These are phyloP conservation scores for Pestalotiopsis fici DNA, from an alignment of 2,329 filamentous ascomycete genomes.

Conservation along the genomic window DNA sequence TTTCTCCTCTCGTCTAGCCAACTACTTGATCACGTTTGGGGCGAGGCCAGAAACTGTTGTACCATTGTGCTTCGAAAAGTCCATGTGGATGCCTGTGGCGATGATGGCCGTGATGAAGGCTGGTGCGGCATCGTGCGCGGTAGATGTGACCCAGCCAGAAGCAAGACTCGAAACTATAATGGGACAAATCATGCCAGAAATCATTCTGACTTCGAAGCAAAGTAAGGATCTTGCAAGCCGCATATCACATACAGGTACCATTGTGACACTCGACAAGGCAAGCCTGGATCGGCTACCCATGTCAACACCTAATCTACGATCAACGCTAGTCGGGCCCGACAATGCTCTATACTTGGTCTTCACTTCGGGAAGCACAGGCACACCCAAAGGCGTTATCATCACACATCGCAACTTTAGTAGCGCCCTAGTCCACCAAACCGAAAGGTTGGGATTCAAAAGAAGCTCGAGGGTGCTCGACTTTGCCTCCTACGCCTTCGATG, in stretches of 20 bases:
- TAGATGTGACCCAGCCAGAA: too few relatives aligned
- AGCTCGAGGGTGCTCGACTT: constrained; percentile 14
- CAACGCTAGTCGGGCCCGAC: background rate
- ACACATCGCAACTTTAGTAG: background rate
- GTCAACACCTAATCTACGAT: background rate
- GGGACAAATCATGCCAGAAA: too few relatives aligned
- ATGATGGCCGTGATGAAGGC: background rate
- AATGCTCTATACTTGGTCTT: background rate
- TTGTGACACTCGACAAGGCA: background rate
- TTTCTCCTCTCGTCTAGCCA: background rate
- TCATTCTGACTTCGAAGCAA: background rate
- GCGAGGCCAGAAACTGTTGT: background rate
- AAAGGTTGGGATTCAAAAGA: background rate
- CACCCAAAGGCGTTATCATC: background rate
- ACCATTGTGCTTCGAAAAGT: background rate
- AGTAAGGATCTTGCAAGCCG: background rate
- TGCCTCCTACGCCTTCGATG: constrained; percentile 10
- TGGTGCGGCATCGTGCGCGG: background rate
- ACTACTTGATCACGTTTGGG: background rate
- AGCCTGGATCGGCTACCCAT: background rate
- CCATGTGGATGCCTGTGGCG: background rate
- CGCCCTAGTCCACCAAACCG: background rate
- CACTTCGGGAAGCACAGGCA: background rate
- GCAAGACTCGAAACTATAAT: too few relatives aligned
- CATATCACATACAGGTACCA: background rate